phyloP scores from a whole-genome alignment of 305 asterid genomes.

The Fraxinus sp. region DNA sequence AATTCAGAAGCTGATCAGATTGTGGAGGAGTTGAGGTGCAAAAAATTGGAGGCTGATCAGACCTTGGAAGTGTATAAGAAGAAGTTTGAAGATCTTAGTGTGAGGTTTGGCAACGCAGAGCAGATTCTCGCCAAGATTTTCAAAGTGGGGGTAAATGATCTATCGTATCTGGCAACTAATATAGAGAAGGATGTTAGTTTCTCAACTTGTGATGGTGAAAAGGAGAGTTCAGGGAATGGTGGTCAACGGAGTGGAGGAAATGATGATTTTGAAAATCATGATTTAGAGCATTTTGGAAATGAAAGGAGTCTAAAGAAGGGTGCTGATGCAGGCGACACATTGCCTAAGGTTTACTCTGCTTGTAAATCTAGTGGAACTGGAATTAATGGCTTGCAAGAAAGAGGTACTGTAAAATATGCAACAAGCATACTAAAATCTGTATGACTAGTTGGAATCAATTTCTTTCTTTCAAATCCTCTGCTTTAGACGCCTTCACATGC shows the following conservation, averaged over 20 bases:
- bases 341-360: constrained; percentile 4
- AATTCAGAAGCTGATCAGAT: constrained; percentile 5
- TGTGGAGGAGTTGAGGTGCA: not conserved
- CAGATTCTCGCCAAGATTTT: not conserved
- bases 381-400: not conserved
- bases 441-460: not conserved
- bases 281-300: not conserved
- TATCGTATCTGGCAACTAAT: not conserved
- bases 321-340: not conserved
- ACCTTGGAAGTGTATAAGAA: constrained; percentile 7
- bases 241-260: not conserved
- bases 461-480: not conserved
- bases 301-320: not conserved
- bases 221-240: not conserved
- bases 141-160: not conserved
- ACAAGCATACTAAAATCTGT: not conserved
- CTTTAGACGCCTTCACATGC: not conserved
- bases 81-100: not conserved
- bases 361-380: constrained; percentile 19
- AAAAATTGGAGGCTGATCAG: not conserved
- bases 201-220: not conserved
- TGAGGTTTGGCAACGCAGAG: not conserved
- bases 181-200: not conserved
- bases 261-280: constrained; percentile 3
- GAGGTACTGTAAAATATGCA: not conserved